Base-by-base conservation (phyloP, 2,329 filamentous ascomycete species). In the Achaetomium macrosporum region DNA sequence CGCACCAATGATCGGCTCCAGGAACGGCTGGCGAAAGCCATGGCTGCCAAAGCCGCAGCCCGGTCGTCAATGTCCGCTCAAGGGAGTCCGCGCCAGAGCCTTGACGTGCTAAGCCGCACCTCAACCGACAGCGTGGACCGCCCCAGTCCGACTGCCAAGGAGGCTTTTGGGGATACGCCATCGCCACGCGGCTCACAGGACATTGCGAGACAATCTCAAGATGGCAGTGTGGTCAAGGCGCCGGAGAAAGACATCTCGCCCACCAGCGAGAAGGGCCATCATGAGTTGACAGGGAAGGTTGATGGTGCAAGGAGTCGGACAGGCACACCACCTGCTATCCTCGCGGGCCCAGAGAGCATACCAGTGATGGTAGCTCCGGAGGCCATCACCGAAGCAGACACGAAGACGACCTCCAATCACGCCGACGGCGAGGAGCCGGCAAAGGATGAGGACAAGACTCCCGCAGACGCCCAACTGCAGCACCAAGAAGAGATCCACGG, bases 11-110 rank as follows among this genome's bases (percentile, higher is more conserved):
- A 95, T 62, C 83, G 90, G 48, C 75, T 99, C 41, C 91, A 96
- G 66, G 91, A 96, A 67, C 81, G 90, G 57, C 77, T 99, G 55
- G 92, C 92, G 30, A 88, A 89, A 65, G 93, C 91, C 30, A 82
- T 96, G 63, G 89, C 85, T 3, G 85, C 85, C 54, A 89, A 87
- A 64, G 55, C 63, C 53, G 71, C 75, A n/a, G 67, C 73, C 50
- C 65, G 56, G 75, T 8, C 51, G 12, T 57, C 60, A 17, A 75
- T 65, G 8, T 70, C 72, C 7, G 59, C 67, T 12, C 64, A 65
- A 30, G 66, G 65, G 2, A 74, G 72, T 46, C 73, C 72, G 10
- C 71, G 73, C 31, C 68, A 69, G 48, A 75, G 73, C 59, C 55
- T 69, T 25, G 73, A 76, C 53, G 53, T 60, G 5, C 59, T 66